phyloP scores from a whole-genome alignment of 768 basidiomycete species.

The Mycena galericulata region DNA sequence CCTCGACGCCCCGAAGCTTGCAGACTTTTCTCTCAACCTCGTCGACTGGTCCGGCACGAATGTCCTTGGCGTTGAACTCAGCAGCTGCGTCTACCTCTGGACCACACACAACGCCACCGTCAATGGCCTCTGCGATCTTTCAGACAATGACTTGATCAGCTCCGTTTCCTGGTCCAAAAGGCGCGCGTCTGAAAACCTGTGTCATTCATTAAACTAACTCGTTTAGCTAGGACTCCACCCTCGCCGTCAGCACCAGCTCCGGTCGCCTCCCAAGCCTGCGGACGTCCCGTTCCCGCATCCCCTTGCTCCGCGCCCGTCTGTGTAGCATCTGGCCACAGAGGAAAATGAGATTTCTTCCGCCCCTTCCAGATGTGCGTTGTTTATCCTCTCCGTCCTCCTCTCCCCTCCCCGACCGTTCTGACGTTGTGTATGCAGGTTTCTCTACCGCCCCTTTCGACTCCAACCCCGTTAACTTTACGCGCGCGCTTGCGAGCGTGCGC shows the following conservation, averaged over 20 bases:
- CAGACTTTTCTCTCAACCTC: slow-evolving; percentile 98
- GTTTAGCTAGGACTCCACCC: slow-evolving; percentile 74
- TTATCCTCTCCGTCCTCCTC: too few relatives aligned
- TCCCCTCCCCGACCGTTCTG: too few relatives aligned
- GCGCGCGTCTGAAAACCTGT: slow-evolving; percentile 41
- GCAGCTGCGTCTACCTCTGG: slow-evolving; percentile 96
- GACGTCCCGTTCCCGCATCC: too few relatives aligned
- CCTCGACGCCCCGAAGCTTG: too few relatives aligned
- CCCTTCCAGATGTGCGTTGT: too few relatives aligned
- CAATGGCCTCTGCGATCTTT: slow-evolving; percentile 89
- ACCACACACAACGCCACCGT: slow-evolving; percentile 94
- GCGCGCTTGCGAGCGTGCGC: too few relatives aligned
- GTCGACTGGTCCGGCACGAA: slow-evolving; percentile 98
- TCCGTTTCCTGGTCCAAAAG: slow-evolving; percentile 95
- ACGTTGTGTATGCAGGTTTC: too few relatives aligned
- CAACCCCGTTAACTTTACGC: too few relatives aligned
- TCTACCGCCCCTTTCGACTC: too few relatives aligned
- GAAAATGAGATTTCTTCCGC: too few relatives aligned
- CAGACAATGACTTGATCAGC: slow-evolving; percentile 79
- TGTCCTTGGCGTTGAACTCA: slow-evolving; percentile 93
- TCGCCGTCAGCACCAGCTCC: slow-evolving; percentile 93
- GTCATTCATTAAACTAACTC: slow-evolving; percentile 11
- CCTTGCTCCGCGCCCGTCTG: too few relatives aligned
- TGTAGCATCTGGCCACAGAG: too few relatives aligned
- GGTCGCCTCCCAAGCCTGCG: slow-evolving; percentile 89